Evolutionary conservation across 306 rosid species (phyloP), one percentile per base, ranked within the genome.

Genomic region (Sphenostylis stenocarpa): DNA sequence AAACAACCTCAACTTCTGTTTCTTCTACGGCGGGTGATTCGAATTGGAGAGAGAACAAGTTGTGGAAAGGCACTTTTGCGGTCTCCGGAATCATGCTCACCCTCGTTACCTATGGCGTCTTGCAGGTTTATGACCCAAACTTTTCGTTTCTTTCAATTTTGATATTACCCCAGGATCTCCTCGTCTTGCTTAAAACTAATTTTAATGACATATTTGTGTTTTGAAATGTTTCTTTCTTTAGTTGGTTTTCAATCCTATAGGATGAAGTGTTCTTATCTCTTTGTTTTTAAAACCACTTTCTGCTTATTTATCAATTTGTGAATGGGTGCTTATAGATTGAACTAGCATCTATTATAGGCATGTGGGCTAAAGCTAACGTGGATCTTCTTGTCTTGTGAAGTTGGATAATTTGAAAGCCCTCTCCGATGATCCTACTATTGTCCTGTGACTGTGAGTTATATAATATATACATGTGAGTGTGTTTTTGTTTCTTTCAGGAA

Each of bases 21-120:
- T 64, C 70, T 64, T 47, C 58, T n/a, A 19, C 76, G 36, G 24
- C 34, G 17, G 6, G 11, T 13, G 66, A 21, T 53, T 72, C 38
- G 36, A 52, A 71, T 52, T 71, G 63, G 76, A 51, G 76, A 21
- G 48, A 52, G 16, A 52, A 9, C 49, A 52, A 34, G 76, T 34
- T 71, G 3, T 52, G 20, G 34, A 52, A 71, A 34, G 64, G 5
- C 64, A 19, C 64, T 20, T 71, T 71, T 7, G 76, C 76, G 11
- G 76, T 71, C 76, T 3, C 76, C 19, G 76, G 76, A 71, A 71
- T 71, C 76, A 71, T 71, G 76, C 36, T 71, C 34, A 51, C 76
- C 7, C 76, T 71, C 64, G 76, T 71, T 7, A 71, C 76, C 64
- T 71, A 71, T 34, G 76, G 76, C 19, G 21, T 71, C 14, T 71